These are phyloP conservation scores for Conringia planisiliqua DNA, from an alignment of 345 rosid species.

Conservation along the genomic window DNA sequence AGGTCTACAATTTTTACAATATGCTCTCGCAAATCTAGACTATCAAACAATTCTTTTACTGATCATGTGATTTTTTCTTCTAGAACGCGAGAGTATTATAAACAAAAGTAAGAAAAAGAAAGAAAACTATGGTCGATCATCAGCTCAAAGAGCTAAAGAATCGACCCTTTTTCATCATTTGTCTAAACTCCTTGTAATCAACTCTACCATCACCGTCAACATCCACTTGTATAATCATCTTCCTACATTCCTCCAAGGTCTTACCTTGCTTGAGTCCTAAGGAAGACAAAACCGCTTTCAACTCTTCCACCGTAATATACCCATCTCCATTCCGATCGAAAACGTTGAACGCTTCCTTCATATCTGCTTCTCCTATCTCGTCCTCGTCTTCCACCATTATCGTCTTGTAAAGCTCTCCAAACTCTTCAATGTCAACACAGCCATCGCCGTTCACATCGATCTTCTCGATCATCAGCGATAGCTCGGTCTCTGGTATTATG, in stretches of 20 bases:
- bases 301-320: slow-evolving; percentile 68
- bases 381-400: slow-evolving; percentile 52
- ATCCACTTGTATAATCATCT: slow-evolving; percentile 72
- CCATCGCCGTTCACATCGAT: slow-evolving; percentile 53
- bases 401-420: slow-evolving; percentile 51
- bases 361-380: slow-evolving; percentile 52
- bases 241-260: slow-evolving; percentile 64
- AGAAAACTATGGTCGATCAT: neutral
- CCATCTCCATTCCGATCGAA: slow-evolving; percentile 84
- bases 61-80: neutral
- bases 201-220: slow-evolving; percentile 90
- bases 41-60: neutral
- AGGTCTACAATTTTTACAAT: slow-evolving; percentile 14
- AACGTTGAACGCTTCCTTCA: slow-evolving; percentile 81
- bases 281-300: slow-evolving; percentile 58
- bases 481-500: slow-evolving; percentile 54
- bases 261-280: slow-evolving; percentile 77
- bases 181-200: slow-evolving; percentile 45
- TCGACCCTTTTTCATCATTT: slow-evolving; percentile 50
- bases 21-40: slow-evolving; percentile 3
- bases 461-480: slow-evolving; percentile 43
- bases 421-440: slow-evolving; percentile 65
- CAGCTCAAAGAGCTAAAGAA: slow-evolving; percentile 33
- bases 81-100: neutral
- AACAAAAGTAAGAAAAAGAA: neutral